These are phyloP conservation scores for Isabelozyma rhagii DNA, from an alignment of 805 yeast species.

Conservation along the genomic window DNA sequence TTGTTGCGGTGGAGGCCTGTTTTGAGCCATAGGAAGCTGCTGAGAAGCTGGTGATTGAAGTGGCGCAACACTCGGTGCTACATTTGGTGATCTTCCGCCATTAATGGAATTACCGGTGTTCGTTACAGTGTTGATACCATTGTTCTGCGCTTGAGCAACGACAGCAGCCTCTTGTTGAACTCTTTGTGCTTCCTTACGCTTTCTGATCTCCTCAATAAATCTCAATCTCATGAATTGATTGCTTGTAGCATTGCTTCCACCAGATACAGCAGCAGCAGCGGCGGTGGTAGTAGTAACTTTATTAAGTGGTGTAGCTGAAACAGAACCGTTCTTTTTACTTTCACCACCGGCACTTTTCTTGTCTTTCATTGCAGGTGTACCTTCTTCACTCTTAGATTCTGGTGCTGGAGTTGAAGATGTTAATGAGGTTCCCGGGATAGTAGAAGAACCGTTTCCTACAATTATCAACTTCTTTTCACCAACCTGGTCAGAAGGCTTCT, in stretches of 20 bases:
- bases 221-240: constrained; percentile 81
- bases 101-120: too few species aligned
- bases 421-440: constrained; percentile 12
- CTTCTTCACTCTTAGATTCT: constrained; percentile 5
- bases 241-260: constrained; percentile 29
- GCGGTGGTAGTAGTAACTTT: constrained; percentile 11
- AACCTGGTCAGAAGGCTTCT: constrained; percentile 31
- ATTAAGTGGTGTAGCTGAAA: not conserved
- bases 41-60: not conserved
- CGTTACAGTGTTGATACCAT: constrained; percentile 1
- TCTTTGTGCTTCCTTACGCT: constrained; percentile 51
- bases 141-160: constrained; percentile 28
- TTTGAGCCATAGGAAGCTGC: constrained; percentile 1
- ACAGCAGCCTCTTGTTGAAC: constrained; percentile 39
- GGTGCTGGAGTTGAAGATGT: constrained; percentile 14
- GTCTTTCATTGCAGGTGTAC: not conserved
- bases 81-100: too few species aligned
- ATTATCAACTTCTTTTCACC: constrained; percentile 38
- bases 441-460: constrained; percentile 19
- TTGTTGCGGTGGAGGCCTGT: constrained; percentile 5
- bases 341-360: constrained; percentile 6
- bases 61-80: not conserved
- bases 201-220: constrained; percentile 82
- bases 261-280: constrained; percentile 7
- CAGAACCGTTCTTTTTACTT: not conserved